Evolutionary conservation across 2,329 filamentous ascomycete genomes (phyloP).

Genomic region (Mollisiaceae sp.): DNA sequence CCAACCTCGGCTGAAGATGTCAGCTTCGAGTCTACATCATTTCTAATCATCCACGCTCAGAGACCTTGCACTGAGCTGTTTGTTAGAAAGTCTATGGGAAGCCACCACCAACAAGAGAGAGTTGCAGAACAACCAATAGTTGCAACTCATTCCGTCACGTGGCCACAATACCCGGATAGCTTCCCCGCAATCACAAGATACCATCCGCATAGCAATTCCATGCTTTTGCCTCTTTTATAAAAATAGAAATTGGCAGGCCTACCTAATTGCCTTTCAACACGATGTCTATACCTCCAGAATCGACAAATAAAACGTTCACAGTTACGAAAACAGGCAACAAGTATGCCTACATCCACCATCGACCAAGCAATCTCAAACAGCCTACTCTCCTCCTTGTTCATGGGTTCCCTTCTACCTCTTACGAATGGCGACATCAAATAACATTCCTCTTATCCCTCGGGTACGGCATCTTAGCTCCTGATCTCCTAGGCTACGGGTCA

Average conservation of each 20-base stretch:
- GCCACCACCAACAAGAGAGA: neutral
- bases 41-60: neutral
- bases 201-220: too few relatives aligned
- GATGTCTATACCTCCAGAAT: neutral
- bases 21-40: neutral
- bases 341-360: slow-evolving; percentile 41
- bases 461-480: slow-evolving; percentile 50
- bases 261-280: neutral
- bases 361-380: slow-evolving; percentile 14
- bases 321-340: slow-evolving; percentile 22
- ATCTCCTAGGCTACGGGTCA: slow-evolving; percentile 49
- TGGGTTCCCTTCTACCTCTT: slow-evolving; percentile 53
- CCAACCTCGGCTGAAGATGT: neutral
- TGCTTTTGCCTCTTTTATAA: too few relatives aligned
- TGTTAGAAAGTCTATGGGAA: neutral
- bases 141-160: too few relatives aligned
- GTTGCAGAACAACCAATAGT: neutral
- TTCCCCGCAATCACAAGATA: too few relatives aligned
- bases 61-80: neutral
- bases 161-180: too few relatives aligned
- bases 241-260: too few relatives aligned
- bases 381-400: slow-evolving; percentile 51
- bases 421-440: slow-evolving; percentile 47
- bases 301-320: slow-evolving; percentile 19
- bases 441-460: slow-evolving; percentile 39